Percentiles rank a stretch among this genome's conserved stretches.
These are phyloP conservation scores for Bruguiera hainesii DNA, from an alignment of 441 rosid genomes.

Conservation along the genomic window DNA sequence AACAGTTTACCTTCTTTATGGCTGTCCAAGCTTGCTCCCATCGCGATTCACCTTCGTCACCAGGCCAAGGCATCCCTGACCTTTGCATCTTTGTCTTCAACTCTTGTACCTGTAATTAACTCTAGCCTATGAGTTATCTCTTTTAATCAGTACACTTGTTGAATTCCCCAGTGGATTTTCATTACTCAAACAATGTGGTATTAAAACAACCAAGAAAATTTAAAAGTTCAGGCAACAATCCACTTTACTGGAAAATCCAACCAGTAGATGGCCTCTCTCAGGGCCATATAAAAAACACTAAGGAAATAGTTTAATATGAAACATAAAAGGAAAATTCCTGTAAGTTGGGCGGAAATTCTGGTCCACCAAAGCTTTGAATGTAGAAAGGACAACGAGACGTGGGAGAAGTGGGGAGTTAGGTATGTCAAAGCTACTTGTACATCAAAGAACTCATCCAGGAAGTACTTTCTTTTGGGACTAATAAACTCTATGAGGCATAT, in stretches of 20 bases:
- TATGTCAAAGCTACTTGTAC: neutral
- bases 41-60: slow-evolving; percentile 82
- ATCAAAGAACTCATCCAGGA: neutral
- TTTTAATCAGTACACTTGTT: slow-evolving; percentile 3
- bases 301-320: slow-evolving; percentile 4
- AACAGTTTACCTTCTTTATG: slow-evolving; percentile 72
- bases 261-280: slow-evolving; percentile 1
- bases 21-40: slow-evolving; percentile 98
- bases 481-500: neutral
- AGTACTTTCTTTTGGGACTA: neutral
- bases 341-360: neutral
- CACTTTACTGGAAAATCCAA: slow-evolving; percentile 4
- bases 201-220: neutral
- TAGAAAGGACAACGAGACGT: neutral
- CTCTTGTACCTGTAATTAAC: slow-evolving; percentile 68
- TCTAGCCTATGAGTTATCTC: slow-evolving; percentile 12
- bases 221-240: neutral
- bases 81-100: slow-evolving; percentile 69
- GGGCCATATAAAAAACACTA: slow-evolving; percentile 10
- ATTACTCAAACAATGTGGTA: neutral
- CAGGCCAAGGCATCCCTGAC: slow-evolving; percentile 99
- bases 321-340: neutral
- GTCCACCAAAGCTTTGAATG: slow-evolving; percentile 2
- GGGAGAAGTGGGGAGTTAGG: neutral
- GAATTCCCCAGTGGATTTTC: neutral